phyloP scores from a whole-genome alignment of 2,329 filamentous ascomycete genomes.

The Neurospora sp. region DNA sequence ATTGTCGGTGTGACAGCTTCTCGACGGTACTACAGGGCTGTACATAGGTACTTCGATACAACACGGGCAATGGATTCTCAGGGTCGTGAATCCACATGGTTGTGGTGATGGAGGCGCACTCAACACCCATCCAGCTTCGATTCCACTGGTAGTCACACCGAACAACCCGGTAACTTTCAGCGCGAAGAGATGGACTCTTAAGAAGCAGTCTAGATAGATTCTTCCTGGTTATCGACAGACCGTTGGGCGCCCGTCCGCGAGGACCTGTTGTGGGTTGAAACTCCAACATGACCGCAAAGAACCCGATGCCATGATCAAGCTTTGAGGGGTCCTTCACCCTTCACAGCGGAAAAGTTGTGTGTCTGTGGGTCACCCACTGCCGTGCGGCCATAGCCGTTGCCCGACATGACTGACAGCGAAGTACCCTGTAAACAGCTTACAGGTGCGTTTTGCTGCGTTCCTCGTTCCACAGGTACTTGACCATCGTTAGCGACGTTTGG shows the following conservation, averaged over 20 bases:
- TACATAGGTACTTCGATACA: not conserved
- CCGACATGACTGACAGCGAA: not conserved
- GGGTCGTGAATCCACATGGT: not conserved
- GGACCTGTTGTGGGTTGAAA: not conserved
- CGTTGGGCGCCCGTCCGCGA: not conserved
- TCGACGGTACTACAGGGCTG: not conserved
- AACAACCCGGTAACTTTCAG: not conserved
- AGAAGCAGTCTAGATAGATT: not conserved
- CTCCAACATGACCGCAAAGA: not conserved
- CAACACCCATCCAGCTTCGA: not conserved
- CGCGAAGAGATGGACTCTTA: not conserved
- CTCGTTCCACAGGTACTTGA: not conserved
- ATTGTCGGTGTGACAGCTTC: not conserved
- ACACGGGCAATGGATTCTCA: not conserved
- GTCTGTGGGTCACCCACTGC: not conserved
- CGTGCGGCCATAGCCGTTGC: not conserved
- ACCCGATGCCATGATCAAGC: not conserved
- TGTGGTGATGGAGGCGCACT: not conserved
- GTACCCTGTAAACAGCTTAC: not conserved
- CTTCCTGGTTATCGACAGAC: not conserved
- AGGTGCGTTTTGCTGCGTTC: not conserved
- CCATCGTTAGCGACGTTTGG: not conserved
- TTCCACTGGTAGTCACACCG: not conserved
- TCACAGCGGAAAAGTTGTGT: not conserved
- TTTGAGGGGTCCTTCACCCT: not conserved